These are phyloP conservation scores for Lablab purpureus DNA, from an alignment of 306 rosid genomes.

Conservation along the genomic window DNA sequence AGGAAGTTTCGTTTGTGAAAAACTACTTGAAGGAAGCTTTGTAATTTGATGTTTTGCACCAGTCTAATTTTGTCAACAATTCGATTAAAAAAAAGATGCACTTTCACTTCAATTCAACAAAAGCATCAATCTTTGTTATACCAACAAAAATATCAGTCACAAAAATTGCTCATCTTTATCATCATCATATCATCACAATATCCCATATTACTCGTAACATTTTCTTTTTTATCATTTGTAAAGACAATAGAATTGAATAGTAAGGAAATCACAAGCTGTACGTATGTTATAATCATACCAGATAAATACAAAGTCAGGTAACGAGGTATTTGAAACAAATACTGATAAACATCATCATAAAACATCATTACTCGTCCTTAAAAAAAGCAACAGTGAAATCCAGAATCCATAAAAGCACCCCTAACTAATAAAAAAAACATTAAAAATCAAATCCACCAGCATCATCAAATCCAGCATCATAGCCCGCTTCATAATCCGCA, in stretches of 20 bases:
- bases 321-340: background rate
- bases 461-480: slow-evolving; percentile 56
- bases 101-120: background rate
- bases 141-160: background rate
- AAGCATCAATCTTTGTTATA: background rate
- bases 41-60: background rate
- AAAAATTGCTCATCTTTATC: background rate
- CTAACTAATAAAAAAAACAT: background rate
- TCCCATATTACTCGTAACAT: background rate
- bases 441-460: slow-evolving; percentile 52
- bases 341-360: background rate
- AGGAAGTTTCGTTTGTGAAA: background rate
- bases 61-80: too few species aligned
- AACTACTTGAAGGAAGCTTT: background rate
- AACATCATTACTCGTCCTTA: background rate
- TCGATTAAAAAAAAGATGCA: background rate
- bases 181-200: background rate
- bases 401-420: background rate
- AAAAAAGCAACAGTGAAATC: background rate
- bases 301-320: background rate
- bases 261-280: background rate
- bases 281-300: slow-evolving; percentile 6
- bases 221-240: background rate
- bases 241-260: background rate
- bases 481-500: slow-evolving; percentile 48